These are phyloP conservation scores for Plasmodium cynomolgi DNA, from an alignment of 169 alveolate genomes.

Conservation along the genomic window DNA sequence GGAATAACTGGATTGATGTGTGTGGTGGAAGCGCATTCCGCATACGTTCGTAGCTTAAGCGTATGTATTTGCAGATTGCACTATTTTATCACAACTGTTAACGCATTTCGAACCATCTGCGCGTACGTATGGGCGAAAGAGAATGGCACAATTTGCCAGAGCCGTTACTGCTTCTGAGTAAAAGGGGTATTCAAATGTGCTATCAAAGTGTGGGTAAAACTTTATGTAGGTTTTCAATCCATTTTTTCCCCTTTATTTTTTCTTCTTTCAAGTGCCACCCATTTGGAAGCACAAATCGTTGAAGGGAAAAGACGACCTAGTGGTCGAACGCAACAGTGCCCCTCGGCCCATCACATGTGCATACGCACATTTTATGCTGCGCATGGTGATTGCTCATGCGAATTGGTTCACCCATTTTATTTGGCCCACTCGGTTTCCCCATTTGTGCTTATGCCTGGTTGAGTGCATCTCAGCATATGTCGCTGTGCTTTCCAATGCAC, in stretches of 20 bases:
- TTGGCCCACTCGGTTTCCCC: neutral
- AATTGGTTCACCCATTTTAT: neutral
- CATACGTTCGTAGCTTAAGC: neutral
- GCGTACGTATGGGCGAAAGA: neutral
- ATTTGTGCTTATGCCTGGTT: neutral
- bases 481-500: neutral
- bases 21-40: neutral
- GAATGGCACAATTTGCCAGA: neutral
- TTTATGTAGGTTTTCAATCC: no score
- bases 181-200: neutral
- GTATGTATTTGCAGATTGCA: neutral
- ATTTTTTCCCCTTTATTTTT: neutral
- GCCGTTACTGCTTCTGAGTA: neutral
- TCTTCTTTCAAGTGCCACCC: neutral
- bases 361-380: neutral
- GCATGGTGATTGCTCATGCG: neutral
- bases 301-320: neutral
- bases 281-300: neutral
- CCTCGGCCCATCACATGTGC: neutral
- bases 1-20: neutral
- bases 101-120: neutral
- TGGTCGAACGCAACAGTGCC: neutral
- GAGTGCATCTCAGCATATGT: neutral
- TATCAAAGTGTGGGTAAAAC: neutral
- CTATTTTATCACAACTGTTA: neutral